Evolutionary conservation across 257 asterid species (phyloP).

Genomic region (Rubia yunnanensis): DNA sequence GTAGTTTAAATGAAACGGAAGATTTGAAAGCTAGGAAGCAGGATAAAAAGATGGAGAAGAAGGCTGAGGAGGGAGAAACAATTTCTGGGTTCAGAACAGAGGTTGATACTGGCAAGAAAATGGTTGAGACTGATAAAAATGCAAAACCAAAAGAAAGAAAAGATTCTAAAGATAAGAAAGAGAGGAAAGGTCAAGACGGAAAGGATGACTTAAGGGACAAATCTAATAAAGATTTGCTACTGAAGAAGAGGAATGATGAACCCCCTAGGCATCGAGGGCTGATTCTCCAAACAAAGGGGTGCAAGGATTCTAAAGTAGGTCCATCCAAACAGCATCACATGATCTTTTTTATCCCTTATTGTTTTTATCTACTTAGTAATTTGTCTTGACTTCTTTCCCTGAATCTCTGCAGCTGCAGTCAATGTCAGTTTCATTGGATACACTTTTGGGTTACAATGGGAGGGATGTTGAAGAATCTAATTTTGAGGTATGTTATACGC

Average conservation of each 20-base stretch:
- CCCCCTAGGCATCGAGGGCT: slow-evolving; percentile 91
- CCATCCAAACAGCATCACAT: background rate
- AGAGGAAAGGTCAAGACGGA: slow-evolving; percentile 28
- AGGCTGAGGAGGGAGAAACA: slow-evolving; percentile 20
- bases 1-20: slow-evolving; percentile 22
- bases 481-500: slow-evolving; percentile 60
- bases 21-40: slow-evolving; percentile 17
- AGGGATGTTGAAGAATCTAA: slow-evolving; percentile 73
- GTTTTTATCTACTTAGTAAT: slow-evolving; percentile 1
- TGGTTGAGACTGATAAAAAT: slow-evolving; percentile 25
- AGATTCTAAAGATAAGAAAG: slow-evolving; percentile 38
- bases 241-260: slow-evolving; percentile 51
- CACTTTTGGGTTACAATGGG: slow-evolving; percentile 79
- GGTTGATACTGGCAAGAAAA: slow-evolving; percentile 21
- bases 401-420: slow-evolving; percentile 57
- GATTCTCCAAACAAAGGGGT: slow-evolving; percentile 61
- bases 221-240: slow-evolving; percentile 37
- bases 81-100: slow-evolving; percentile 34
- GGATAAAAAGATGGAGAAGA: slow-evolving; percentile 36
- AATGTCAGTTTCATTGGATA: slow-evolving; percentile 80
- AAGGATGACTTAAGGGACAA: slow-evolving; percentile 36
- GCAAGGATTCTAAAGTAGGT: slow-evolving; percentile 71
- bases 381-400: slow-evolving; percentile 9
- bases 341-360: background rate
- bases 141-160: slow-evolving; percentile 35